These are phyloP conservation scores for Antitrichia curtipendula DNA, from an alignment of 225 moss, liverwort and hornwort genomes.

Conservation along the genomic window DNA sequence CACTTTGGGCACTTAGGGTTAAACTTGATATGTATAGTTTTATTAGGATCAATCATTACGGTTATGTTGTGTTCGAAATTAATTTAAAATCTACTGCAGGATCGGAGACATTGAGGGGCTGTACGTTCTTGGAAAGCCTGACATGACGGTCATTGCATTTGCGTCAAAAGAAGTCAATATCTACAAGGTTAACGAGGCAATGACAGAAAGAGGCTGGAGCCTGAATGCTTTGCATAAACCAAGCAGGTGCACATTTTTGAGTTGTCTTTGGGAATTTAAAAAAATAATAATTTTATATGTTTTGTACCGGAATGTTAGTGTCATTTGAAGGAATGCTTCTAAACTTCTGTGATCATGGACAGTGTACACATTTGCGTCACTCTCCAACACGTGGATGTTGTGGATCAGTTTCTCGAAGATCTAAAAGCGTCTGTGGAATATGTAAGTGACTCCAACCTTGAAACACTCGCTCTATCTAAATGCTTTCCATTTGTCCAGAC, in stretches of 20 bases:
- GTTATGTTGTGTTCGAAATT: not conserved
- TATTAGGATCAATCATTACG: not conserved
- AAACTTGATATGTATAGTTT: not conserved
- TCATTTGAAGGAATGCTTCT: not conserved
- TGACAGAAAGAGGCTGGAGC: slow-evolving; percentile 86
- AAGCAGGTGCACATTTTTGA: slow-evolving; percentile 40
- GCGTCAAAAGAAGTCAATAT: slow-evolving; percentile 73
- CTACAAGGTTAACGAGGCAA: slow-evolving; percentile 94
- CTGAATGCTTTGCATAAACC: slow-evolving; percentile 97
- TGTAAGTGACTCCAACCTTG: slow-evolving; percentile 26
- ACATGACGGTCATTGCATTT: slow-evolving; percentile 88
- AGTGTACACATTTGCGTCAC: slow-evolving; percentile 95
- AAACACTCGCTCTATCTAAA: not conserved
- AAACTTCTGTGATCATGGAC: slow-evolving; percentile 2
- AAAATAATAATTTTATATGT: not conserved
- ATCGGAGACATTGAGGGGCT: slow-evolving; percentile 58
- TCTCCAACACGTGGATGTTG: slow-evolving; percentile 69
- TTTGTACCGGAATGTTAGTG: not conserved
- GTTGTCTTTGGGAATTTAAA: not conserved
- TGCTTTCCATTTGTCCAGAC: not conserved
- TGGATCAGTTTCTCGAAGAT: slow-evolving; percentile 66
- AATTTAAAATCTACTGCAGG: slow-evolving; percentile 15
- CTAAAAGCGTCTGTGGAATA: slow-evolving; percentile 49
- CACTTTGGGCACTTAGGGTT: not conserved
- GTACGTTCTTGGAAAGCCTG: slow-evolving; percentile 78